Percentiles rank a stretch among this genome's conserved stretches.
Conservation (phyloP, 1,139 yeast species). For the Candida glucosophila region DNA sequence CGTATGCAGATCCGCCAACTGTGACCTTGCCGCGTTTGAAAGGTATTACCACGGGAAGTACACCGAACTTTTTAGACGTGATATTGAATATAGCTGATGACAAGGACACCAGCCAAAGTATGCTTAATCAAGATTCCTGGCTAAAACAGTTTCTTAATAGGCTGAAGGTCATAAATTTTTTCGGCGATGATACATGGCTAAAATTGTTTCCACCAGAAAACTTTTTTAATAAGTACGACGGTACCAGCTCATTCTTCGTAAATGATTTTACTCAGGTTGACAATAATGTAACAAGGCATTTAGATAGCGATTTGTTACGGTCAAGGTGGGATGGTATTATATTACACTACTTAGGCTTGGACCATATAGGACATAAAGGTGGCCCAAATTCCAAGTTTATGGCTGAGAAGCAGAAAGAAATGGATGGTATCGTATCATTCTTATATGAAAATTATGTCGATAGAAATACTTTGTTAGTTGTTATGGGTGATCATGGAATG, state of each 20-base stretch:
- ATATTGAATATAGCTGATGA: conserved; percentile 90
- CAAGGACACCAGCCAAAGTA: conserved; percentile 63
- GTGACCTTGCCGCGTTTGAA: conserved; percentile 74
- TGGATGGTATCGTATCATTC: conserved; percentile 59
- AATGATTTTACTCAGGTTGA: conserved; percentile 94
- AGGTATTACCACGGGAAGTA: conserved; percentile 75
- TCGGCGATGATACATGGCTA: conserved; percentile 97
- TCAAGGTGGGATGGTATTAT: conserved; percentile 76
- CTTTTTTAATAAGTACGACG: conserved; percentile 60
- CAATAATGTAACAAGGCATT: conserved; percentile 82
- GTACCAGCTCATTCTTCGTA: conserved; percentile 90
- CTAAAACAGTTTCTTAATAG: conserved; percentile 48
- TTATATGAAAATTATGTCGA: conserved; percentile 37
- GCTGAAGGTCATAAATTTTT: conserved; percentile 57
- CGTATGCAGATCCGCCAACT: conserved; percentile 81
- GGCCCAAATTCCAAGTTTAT: conserved; percentile 78
- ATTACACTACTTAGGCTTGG: conserved; percentile 85
- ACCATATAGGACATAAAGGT: conserved; percentile 96
- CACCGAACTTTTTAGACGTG: conserved; percentile 77
- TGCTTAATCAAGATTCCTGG: conserved; percentile 83
- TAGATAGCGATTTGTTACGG: conserved; percentile 43
- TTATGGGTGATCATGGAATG: conserved; percentile 96
- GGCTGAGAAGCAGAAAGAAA: conserved; percentile 75
- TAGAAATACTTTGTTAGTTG: conserved; percentile 54
- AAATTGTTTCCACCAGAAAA: conserved; percentile 63